These are phyloP conservation scores for Trichoderma koningii DNA, from an alignment of 2,329 filamentous ascomycete genomes.

Conservation along the genomic window DNA sequence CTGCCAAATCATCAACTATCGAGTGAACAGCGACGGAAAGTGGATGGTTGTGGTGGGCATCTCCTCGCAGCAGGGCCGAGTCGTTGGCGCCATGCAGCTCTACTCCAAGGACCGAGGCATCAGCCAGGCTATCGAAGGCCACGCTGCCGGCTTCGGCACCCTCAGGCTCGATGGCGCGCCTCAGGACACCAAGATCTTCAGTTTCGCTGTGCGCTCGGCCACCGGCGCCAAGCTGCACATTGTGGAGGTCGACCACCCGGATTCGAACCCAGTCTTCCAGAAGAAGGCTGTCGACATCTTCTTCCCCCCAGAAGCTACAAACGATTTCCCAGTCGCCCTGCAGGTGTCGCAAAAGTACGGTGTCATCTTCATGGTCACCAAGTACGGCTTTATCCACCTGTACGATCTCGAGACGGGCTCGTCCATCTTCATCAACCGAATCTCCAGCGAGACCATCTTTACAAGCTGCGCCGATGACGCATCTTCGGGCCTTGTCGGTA, in stretches of 20 bases:
- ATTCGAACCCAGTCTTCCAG: constrained; percentile 82
- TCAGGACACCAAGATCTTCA: constrained; percentile 91
- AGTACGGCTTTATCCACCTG: constrained; percentile 98
- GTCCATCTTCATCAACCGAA: constrained; percentile 99
- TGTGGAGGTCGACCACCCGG: constrained; percentile 93
- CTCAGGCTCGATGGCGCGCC: constrained; percentile 85
- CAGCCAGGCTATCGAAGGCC: constrained; percentile 96
- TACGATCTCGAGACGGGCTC: constrained; percentile 96
- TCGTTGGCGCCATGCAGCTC: constrained; percentile 94
- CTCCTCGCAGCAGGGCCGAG: constrained; percentile 86
- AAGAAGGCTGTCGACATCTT: constrained; percentile 98
- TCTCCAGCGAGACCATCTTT: constrained; percentile 98
- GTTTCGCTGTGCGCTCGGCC: constrained; percentile 88
- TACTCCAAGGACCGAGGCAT: constrained; percentile 96
- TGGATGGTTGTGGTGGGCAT: constrained; percentile 99
- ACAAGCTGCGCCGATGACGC: constrained; percentile 83
- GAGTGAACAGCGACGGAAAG: constrained; percentile 90
- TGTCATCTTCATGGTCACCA: constrained; percentile 95
- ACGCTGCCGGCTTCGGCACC: constrained; percentile 91
- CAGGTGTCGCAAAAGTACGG: constrained; percentile 97
- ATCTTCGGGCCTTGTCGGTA: constrained; percentile 85
- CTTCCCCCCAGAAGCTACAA: constrained; percentile 92
- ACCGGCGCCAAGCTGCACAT: constrained; percentile 94
- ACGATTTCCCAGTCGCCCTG: constrained; percentile 97
- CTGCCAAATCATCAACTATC: constrained; percentile 99